Conservation (phyloP, 2,329 filamentous ascomycete species). For the Claviceps cyperi region DNA sequence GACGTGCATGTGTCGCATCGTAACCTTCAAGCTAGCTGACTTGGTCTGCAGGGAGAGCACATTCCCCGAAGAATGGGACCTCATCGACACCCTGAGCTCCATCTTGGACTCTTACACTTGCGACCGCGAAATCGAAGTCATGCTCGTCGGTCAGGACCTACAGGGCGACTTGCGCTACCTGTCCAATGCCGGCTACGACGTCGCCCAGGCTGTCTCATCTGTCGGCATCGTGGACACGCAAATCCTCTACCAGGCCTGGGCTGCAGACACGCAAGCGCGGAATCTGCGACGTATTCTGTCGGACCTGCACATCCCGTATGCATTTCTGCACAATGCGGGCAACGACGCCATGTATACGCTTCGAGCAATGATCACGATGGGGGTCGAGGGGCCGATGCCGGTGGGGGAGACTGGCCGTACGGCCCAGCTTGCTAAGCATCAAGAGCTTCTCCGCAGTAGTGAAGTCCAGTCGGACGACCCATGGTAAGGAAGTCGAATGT, state of each 20-base stretch:
- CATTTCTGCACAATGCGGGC: slow-evolving; percentile 69
- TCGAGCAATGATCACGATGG: slow-evolving; percentile 48
- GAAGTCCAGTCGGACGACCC: background rate
- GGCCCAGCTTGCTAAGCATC: background rate
- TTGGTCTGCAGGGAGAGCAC: slow-evolving; percentile 23
- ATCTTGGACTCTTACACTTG: slow-evolving; percentile 20
- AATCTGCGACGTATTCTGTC: slow-evolving; percentile 47
- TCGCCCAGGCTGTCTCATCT: slow-evolving; percentile 35
- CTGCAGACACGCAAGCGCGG: slow-evolving; percentile 34
- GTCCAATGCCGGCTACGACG: slow-evolving; percentile 45
- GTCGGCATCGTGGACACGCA: slow-evolving; percentile 60
- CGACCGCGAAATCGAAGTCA: slow-evolving; percentile 33
- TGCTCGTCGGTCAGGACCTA: slow-evolving; percentile 70
- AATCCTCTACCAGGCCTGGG: slow-evolving; percentile 51
- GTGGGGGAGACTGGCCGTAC: background rate
- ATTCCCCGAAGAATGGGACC: slow-evolving; percentile 21
- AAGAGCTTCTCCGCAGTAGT: background rate
- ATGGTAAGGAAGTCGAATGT: background rate
- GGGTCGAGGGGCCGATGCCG: slow-evolving; percentile 10
- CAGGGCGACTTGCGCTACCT: slow-evolving; percentile 55
- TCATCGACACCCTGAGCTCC: slow-evolving; percentile 20
- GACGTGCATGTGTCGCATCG: too few relatives aligned
- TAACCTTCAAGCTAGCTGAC: background rate
- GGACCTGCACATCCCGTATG: slow-evolving; percentile 46
- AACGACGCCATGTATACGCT: slow-evolving; percentile 77